Percentiles rank a stretch among this genome's conserved stretches.
These are phyloP conservation scores for Candida sp. DNA, from an alignment of 1,139 yeast genomes.

Conservation along the genomic window DNA sequence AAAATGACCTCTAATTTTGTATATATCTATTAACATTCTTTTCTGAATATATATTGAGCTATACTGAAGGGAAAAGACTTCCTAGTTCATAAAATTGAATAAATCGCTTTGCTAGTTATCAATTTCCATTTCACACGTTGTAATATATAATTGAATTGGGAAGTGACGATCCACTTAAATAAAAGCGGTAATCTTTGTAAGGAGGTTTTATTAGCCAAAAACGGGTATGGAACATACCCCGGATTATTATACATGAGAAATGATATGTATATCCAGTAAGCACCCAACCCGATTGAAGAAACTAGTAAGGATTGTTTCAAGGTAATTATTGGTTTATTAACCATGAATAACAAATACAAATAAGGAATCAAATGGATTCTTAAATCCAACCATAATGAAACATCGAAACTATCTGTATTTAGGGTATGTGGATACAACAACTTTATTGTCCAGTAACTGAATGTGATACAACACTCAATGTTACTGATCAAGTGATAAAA, in stretches of 20 bases:
- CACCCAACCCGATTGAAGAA: conserved; percentile 1
- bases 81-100: too few species aligned
- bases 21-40: too few species aligned
- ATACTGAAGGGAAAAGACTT: too few species aligned
- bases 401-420: conserved; percentile 17
- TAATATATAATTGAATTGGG: conserved; percentile 5
- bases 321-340: neutral
- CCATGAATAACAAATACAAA: conserved; percentile 5
- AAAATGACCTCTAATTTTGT: too few species aligned
- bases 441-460: conserved; percentile 18
- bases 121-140: neutral
- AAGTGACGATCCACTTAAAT: conserved; percentile 5
- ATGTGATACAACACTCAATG: conserved; percentile 19
- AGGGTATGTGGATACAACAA: conserved; percentile 15
- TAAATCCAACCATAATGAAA: conserved; percentile 15
- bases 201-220: conserved; percentile 8
- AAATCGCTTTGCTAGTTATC: too few species aligned
- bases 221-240: conserved; percentile 15
- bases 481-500: neutral
- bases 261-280: conserved; percentile 6
- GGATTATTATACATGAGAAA: neutral
- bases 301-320: neutral
- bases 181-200: conserved; percentile 9
- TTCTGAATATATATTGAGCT: too few species aligned
- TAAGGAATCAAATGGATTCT: conserved; percentile 23